Evolutionary conservation across 805 yeast species (phyloP).

Genomic region (Candida khao-thaluensis): DNA sequence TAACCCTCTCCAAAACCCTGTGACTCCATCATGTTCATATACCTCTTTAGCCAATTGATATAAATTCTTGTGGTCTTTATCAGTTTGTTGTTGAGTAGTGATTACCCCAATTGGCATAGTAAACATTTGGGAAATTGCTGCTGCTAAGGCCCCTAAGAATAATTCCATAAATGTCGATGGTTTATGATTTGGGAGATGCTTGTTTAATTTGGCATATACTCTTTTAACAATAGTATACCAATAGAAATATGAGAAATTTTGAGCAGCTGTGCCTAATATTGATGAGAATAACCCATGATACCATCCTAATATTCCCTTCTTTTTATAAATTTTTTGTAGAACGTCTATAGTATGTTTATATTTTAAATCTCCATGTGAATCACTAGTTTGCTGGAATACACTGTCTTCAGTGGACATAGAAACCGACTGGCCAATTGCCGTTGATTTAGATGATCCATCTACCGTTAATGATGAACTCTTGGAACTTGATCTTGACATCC

Average conservation of each 20-base stretch:
- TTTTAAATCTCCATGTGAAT: constrained; percentile 23
- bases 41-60: constrained; percentile 45
- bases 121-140: constrained; percentile 75
- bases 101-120: constrained; percentile 80
- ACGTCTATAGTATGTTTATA: constrained; percentile 66
- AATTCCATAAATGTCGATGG: constrained; percentile 66
- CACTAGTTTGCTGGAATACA: constrained; percentile 17
- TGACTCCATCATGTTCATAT: constrained; percentile 58
- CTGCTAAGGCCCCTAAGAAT: constrained; percentile 74
- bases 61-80: constrained; percentile 35
- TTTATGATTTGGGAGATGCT: constrained; percentile 35
- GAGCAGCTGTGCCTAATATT: constrained; percentile 68
- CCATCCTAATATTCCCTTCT: constrained; percentile 64
- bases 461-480: background rate
- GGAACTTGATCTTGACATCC: constrained; percentile 11
- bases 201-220: constrained; percentile 44
- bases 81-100: constrained; percentile 61
- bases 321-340: constrained; percentile 52
- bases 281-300: constrained; percentile 72
- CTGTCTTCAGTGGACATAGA: constrained; percentile 14
- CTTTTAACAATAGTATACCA: constrained; percentile 78
- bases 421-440: background rate
- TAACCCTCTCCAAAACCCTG: constrained; percentile 81
- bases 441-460: background rate
- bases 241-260: constrained; percentile 80